Base-by-base conservation (phyloP, 768 basidiomycete species). In the Coprinopsis cinerea region DNA sequence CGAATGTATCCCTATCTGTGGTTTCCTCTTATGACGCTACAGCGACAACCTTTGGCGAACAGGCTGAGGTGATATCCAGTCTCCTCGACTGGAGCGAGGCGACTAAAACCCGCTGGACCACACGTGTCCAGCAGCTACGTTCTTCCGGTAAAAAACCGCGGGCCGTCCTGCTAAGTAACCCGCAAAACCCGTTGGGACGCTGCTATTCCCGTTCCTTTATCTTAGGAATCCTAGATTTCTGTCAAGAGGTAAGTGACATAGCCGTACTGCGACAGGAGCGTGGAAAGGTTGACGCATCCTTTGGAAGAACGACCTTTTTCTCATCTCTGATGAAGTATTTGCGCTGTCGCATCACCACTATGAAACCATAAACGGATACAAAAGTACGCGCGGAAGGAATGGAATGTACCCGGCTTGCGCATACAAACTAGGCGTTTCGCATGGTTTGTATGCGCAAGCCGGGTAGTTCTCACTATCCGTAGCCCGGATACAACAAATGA, bases 241-340 rank as follows among this genome's bases (percentile, higher is more conserved):
- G 41, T 25, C 41, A 43, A 43, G 24, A 43, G 41, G 41, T 43
- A 10, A 43, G 41, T 5, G 9, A 9, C 20, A 43, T 24, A 20
- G 20, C 15, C 18, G 4, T 43, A 7, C 18, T 43, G 4, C 4
- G 4, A 43, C 23, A 18, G 11, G 36, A 6, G 11, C 9, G 9
- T 11, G 18, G 10, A 39, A 6, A 10, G 7, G 18, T 18, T 18
- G 11, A 17, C 9, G 9, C 20, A 4, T 4, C 18, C 13, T 43
- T 18, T 25, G 11, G 41, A 22, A 43, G 41, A 6, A 43, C 17
- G 41, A 43, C 24, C 41, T 43, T 23, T 43, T 43, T 18, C 41
- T 43, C 41, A 24, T 43, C 7, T 43, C 41, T 5, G 41, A 43
- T 26, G 41, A 43, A 25, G 41, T 43, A 22, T 43, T 43, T 25